phyloP scores from a whole-genome alignment of 108 stramenopile genomes.

The Skeletonema marinoi region DNA sequence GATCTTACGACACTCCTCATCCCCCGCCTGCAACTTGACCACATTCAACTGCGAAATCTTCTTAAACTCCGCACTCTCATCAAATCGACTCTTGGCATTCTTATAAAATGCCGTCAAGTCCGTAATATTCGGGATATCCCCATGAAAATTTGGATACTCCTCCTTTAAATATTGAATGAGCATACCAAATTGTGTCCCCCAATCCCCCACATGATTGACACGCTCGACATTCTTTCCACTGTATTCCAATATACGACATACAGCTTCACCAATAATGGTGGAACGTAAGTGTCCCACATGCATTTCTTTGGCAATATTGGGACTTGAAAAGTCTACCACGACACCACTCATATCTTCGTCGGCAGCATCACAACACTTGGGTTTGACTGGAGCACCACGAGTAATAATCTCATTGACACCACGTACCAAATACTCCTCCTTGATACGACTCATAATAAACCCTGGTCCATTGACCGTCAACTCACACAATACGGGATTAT shows the following conservation, averaged over 20 bases:
- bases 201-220: constrained; percentile 99
- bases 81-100: constrained; percentile 92
- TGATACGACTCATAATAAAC: constrained; percentile 80
- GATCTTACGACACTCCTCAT: constrained; percentile 84
- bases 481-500: constrained; percentile 64
- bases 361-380: constrained; percentile 23
- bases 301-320: constrained; percentile 99
- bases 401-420: constrained; percentile 58
- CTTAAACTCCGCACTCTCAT: constrained; percentile 95
- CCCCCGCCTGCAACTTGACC: constrained; percentile 95
- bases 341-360: constrained; percentile 44
- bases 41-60: constrained; percentile 93
- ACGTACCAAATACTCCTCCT: constrained; percentile 50
- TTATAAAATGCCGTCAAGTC: constrained; percentile 99
- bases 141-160: constrained; percentile 83
- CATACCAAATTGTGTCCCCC: constrained; percentile 99
- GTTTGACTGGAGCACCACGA: constrained; percentile 42
- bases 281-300: constrained; percentile 99
- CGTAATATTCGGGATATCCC: constrained; percentile 83
- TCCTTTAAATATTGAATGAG: constrained; percentile 98
- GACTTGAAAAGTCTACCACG: constrained; percentile 97
- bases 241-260: constrained; percentile 96
- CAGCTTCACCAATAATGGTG: constrained; percentile 98
- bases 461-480: constrained; percentile 75
- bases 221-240: constrained; percentile 87